Conservation (phyloP, 768 basidiomycete genomes). For the Gloeostereum incarnatum region DNA sequence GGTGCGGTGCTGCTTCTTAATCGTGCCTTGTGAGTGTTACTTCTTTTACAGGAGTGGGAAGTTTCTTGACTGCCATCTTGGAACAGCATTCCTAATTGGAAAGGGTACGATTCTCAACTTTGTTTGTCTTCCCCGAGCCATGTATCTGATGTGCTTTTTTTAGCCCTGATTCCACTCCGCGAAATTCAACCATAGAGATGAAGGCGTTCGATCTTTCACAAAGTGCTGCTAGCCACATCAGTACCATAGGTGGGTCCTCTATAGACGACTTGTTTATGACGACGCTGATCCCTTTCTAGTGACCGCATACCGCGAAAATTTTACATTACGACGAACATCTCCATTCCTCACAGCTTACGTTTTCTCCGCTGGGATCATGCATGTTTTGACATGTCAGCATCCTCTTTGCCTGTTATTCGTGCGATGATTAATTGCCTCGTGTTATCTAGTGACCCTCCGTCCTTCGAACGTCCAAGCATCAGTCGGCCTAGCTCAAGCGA, state of each 20-base stretch:
- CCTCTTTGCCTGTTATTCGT: constrained; percentile 2
- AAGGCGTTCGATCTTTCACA: constrained; percentile 73
- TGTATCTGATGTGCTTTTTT: constrained; percentile 1
- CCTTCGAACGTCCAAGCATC: constrained; percentile 64
- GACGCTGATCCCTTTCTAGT: constrained; percentile 24
- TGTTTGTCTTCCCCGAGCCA: not conserved
- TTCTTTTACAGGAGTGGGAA: constrained; percentile 1
- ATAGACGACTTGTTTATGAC: not conserved
- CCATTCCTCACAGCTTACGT: constrained; percentile 65
- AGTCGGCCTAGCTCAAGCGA: constrained; percentile 53
- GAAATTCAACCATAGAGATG: constrained; percentile 40
- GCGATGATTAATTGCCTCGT: constrained; percentile 9
- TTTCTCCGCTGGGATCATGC: constrained; percentile 71
- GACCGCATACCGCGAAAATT: constrained; percentile 49
- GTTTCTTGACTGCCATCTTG: constrained; percentile 6
- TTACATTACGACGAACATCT: constrained; percentile 48
- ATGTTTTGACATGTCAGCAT: constrained; percentile 57
- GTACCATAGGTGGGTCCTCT: constrained; percentile 39
- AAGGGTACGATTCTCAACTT: constrained; percentile 32
- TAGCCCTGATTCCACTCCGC: constrained; percentile 33
- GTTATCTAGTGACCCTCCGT: constrained; percentile 51
- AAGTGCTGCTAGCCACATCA: constrained; percentile 63
- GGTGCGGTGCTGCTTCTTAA: constrained; percentile 62
- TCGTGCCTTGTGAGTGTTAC: constrained; percentile 62
- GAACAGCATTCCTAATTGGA: constrained; percentile 63